Evolutionary conservation across 2,329 filamentous ascomycete genomes (phyloP), one percentile per base, ranked within the genome.

Genomic region (Reticulascus tulasneorum): DNA sequence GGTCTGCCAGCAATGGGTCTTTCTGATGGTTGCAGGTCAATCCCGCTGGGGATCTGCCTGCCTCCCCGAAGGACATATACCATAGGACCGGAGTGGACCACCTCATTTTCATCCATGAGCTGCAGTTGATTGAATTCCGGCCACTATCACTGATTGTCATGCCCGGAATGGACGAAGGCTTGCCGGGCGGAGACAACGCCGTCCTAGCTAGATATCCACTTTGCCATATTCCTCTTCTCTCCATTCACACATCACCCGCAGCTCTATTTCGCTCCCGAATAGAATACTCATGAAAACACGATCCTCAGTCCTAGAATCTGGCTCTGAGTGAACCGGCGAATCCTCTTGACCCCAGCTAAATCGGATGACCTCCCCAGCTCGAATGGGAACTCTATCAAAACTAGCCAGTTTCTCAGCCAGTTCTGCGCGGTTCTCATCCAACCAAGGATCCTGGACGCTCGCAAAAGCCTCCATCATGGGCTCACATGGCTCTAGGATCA

Each of bases 311-410:
- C 13, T 32, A 9, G 29, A 41, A 13, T 44, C 40, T 20, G 40
- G 40, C 29, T 44, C 40, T 4, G 37, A 44, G 18, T 44, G 40
- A 13, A 44, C 26, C 12, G 37, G 40, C 13, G 40, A 25, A 18
- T 40, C 33, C 4, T 23, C 2, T 19, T 37, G 16, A 1, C 37
- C 40, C 40, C 40, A 44, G 12, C 30, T 37, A 22, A 44, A 44
- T 26, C 33, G 24, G 18, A 44, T 36, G 10, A 34, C 13, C 33
- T 44, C 37, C 11, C 40, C 37, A 15, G 10, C 12, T 7, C 6
- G 21, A 17, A 33, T 21, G 10, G 17, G 11, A 12, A 33, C 21
- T 11, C 17, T 21, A 13, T 21, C 21, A 3, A 13, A 11, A 6
- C 18, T 23, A 7, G 28, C 22, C 10, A 28, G 12, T 4, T n/a